Percentiles rank a stretch among this genome's conserved stretches.
phyloP scores from a whole-genome alignment of 257 asterid species.

The Orobanche coerulescens region DNA sequence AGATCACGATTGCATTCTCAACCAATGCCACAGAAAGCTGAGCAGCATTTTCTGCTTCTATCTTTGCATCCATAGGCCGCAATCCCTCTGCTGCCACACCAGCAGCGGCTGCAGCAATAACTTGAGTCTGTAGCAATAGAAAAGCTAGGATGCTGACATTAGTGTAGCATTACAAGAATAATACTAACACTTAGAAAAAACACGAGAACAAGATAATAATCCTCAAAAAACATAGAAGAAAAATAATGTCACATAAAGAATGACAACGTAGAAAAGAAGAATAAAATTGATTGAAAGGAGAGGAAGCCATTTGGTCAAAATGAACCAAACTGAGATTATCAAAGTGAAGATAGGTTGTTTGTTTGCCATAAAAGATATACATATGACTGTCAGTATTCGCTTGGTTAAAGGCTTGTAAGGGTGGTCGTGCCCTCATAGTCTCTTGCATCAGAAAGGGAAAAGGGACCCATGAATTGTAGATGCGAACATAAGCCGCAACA shows the following conservation, averaged over 20 bases:
- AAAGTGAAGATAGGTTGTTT: neutral
- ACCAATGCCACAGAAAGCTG: constrained; percentile 97
- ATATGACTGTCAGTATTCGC: constrained; percentile 8
- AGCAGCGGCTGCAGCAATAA: constrained; percentile 99
- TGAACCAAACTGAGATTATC: constrained; percentile 5
- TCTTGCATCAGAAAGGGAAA: neutral
- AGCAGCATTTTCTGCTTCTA: constrained; percentile 95
- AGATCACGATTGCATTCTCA: constrained; percentile 95
- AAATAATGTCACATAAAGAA: constrained; percentile 5
- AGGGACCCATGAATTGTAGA: neutral
- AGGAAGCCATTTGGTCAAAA: neutral
- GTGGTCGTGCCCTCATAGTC: constrained; percentile 3
- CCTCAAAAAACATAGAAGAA: constrained; percentile 3
- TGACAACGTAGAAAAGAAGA: constrained; percentile 1
- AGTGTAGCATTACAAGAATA: constrained; percentile 26
- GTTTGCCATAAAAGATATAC: neutral
- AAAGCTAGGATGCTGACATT: constrained; percentile 35
- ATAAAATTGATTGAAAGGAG: constrained; percentile 1
- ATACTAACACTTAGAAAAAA: constrained; percentile 9
- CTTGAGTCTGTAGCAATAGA: constrained; percentile 78
- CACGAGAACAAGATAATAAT: neutral
- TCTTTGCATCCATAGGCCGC: constrained; percentile 79
- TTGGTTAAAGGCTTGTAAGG: constrained; percentile 11
- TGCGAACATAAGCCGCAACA: constrained; percentile 3
- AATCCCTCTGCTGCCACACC: constrained; percentile 97